These are phyloP conservation scores for Amphibolis antarctica DNA, from an alignment of 106 monocot genomes.

Conservation along the genomic window DNA sequence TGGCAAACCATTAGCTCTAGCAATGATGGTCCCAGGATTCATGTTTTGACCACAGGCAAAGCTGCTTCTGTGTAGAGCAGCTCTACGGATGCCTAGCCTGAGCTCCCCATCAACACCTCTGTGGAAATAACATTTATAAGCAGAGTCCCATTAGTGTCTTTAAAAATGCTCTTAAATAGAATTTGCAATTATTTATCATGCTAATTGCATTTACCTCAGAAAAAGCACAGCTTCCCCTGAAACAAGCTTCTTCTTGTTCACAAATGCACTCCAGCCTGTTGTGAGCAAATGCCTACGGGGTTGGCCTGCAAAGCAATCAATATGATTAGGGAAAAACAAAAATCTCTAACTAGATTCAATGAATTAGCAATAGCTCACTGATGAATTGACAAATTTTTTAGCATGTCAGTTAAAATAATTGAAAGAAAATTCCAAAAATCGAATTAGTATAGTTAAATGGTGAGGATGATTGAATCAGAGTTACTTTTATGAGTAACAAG, in stretches of 20 bases:
- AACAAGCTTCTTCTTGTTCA: conserved; percentile 78
- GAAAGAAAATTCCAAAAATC: too few species aligned
- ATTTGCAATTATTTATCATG: background rate
- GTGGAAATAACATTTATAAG: background rate
- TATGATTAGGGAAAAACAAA: background rate
- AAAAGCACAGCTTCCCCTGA: conserved; percentile 88
- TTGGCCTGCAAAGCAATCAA: conserved; percentile 41
- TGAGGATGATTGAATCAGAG: too few species aligned
- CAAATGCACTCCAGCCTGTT: conserved; percentile 88
- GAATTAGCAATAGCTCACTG: too few species aligned
- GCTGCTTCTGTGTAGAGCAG: conserved; percentile 4
- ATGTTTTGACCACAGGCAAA: background rate
- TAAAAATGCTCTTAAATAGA: too few species aligned
- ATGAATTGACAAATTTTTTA: too few species aligned
- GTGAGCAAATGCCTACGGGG: conserved; percentile 83
- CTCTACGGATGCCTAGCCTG: conserved; percentile 26
- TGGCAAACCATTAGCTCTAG: conserved; percentile 6
- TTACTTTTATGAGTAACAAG: too few species aligned
- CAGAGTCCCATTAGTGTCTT: background rate
- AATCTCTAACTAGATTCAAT: too few species aligned
- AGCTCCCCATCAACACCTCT: conserved; percentile 25
- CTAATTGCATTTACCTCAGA: conserved; percentile 35
- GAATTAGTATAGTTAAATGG: too few species aligned
- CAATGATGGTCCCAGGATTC: background rate
- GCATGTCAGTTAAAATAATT: too few species aligned